Percentiles rank a stretch among this genome's conserved stretches.
phyloP scores from a whole-genome alignment of 73 alveolate genomes.

The Durusdinium trenchii region DNA sequence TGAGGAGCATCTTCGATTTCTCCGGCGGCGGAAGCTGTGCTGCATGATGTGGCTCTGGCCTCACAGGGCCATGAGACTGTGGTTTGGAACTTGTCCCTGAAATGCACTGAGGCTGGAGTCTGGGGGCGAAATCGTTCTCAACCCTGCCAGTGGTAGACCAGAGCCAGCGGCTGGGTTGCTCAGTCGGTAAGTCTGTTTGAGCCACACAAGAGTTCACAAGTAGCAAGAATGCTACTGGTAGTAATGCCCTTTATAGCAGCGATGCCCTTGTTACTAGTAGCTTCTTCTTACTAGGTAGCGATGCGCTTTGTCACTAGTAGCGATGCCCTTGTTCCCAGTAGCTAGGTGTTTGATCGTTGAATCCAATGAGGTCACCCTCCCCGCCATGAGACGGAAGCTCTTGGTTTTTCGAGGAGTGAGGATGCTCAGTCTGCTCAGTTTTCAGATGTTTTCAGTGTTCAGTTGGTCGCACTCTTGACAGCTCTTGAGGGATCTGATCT shows the following conservation, averaged over 20 bases:
- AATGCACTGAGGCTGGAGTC: slow-evolving; percentile 37
- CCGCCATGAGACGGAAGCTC: slow-evolving; percentile 53
- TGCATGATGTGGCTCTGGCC: slow-evolving; percentile 77
- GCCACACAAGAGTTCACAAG: neutral
- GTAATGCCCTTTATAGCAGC: neutral
- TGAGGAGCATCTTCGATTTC: slow-evolving; percentile 79
- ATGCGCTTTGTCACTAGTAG: too few relatives aligned
- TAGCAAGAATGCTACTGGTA: neutral
- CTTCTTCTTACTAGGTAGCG: too few relatives aligned
- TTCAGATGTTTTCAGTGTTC: neutral
- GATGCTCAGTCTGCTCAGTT: neutral
- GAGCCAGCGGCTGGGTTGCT: slow-evolving; percentile 43
- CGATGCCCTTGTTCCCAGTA: too few relatives aligned
- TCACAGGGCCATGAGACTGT: neutral
- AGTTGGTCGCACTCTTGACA: too few relatives aligned
- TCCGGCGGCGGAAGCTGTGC: slow-evolving; percentile 64
- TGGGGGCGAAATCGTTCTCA: slow-evolving; percentile 57
- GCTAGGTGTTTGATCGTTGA: too few relatives aligned
- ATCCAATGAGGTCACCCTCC: slow-evolving; percentile 44
- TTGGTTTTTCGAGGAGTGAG: slow-evolving; percentile 61
- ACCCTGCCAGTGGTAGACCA: slow-evolving; percentile 41
- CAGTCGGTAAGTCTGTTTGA: neutral
- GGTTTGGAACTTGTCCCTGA: too few relatives aligned
- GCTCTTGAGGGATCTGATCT: neutral
- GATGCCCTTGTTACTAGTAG: too few relatives aligned